Evolutionary conservation across 352 stramenopile species (phyloP), one percentile per base, ranked within the genome.

Genomic region (Blastocystis sp.): DNA sequence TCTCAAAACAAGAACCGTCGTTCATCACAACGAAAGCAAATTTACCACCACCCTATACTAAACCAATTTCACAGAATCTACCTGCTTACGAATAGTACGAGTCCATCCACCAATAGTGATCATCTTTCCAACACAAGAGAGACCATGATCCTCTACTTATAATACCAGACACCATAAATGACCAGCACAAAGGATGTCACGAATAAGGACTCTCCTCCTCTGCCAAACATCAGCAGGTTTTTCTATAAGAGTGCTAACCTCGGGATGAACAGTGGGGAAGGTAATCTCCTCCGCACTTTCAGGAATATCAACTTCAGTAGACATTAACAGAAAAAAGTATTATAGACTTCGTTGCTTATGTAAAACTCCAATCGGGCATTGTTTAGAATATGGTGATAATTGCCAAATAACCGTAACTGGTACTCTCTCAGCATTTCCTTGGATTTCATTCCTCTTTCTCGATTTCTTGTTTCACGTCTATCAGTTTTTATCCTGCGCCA

Each of bases 21-120:
- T 98, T 98, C 59, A 98, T 93, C 91, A 98, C 96, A 43, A 98
- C 93, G 92, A 99, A 98, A 59, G 93, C 96, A 70, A 98, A 93
- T 18, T 76, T 78, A 53, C 78, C 78, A 66, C 78, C 78, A 45
- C 78, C 78, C 66, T 89, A 26, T 24, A 20, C 26, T 43, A 69
- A 47, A 45, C 8, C 3, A 20, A 11, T 45, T 37, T 53, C 41
- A 2, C 30, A 2, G 1, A 68, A 34, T n/a, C 97, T 91, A 98
- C 98, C 93, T 98, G 96, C 81, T 97, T 97, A 87, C 96, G 93
- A 41, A 98, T 94, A 9, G 96, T 98, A 91, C 96, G 94, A 64
- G 98, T 95, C 96, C 96, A 98, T 55, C 96, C 96, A 85, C 95
- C 95, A n/a, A 97, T 91, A 0, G 92, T 91, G 13, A 96, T 92